Base-by-base conservation (phyloP, 83 land plant genomes). In the Isoetes engelmannii region DNA sequence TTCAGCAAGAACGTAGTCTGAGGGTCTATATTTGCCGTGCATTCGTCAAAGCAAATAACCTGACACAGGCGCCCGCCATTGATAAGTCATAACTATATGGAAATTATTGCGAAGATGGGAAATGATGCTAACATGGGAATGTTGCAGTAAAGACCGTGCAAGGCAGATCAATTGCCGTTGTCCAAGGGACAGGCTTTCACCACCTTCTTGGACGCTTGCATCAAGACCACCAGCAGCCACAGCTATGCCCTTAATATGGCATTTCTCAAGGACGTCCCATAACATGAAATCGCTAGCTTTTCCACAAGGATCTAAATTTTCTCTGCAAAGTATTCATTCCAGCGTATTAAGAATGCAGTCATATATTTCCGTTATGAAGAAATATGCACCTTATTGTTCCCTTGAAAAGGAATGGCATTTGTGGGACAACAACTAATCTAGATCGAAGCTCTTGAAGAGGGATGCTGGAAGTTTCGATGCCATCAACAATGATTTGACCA, bases 21-120 rank as follows among this genome's bases (percentile, higher is more conserved):
- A 47, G 80, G 78, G 66, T 90, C 97, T 54, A 94, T 74, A 74
- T 84, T 90, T 57, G 99, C 92, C 5, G 99, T 88, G 82, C 93
- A 94, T 69, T 94, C 99, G 77, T 94, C 99, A 77, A 94, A 64
- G 73, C 97, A 94, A 37, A 94, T 72, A 9, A 94, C 76, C 98
- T 94, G 84, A 51, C 54, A 10, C 12, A 49, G 53, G 53, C 12
- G 12, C 12, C n/a, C 0, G 12, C 15, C n/a, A 51, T 3, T 51
- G 54, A 12, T 10, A 51, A 51, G 54, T 51, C 54, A 51, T 12
- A 51, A 0, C 15, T 51, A 51, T 51, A 51, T 51, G 54, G n/a
- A 1, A 51, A 15, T 51, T n/a, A 12, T 51, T 15, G 48, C 15
- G 20, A 57, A 56, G 12, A 73, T 43, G 45, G 5, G 8, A 44